Evolutionary conservation across 441 rosid species (phyloP).

Genomic region (Arabidopsis hybrid): DNA sequence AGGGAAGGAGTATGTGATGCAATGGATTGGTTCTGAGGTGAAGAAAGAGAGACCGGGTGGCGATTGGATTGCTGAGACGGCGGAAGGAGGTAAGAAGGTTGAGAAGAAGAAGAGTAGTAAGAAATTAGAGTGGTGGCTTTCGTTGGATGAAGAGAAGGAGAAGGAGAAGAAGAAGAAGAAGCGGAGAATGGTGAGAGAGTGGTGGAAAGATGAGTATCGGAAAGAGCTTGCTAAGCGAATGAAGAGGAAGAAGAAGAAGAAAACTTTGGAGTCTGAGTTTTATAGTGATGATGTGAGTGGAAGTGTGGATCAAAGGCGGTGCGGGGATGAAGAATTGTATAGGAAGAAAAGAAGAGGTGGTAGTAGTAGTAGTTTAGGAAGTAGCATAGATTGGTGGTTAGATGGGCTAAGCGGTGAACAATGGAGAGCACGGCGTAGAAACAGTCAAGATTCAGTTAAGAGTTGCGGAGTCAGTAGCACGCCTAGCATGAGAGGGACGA

Average conservation of each 20-base stretch:
- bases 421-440: slow-evolving; percentile 52
- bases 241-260: slow-evolving; percentile 64
- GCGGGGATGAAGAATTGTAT: slow-evolving; percentile 54
- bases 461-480: slow-evolving; percentile 85
- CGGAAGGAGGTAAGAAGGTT: slow-evolving; percentile 37
- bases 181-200: slow-evolving; percentile 75
- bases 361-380: slow-evolving; percentile 56
- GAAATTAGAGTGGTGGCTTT: slow-evolving; percentile 87
- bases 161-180: slow-evolving; percentile 53
- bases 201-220: slow-evolving; percentile 95
- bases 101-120: slow-evolving; percentile 66
- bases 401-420: slow-evolving; percentile 81
- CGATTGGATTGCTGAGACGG: slow-evolving; percentile 65
- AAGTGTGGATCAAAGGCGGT: slow-evolving; percentile 43
- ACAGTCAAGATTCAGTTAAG: slow-evolving; percentile 72
- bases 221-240: slow-evolving; percentile 78
- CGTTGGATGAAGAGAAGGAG: slow-evolving; percentile 74
- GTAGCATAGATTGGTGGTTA: slow-evolving; percentile 86
- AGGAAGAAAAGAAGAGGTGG: slow-evolving; percentile 56
- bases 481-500: slow-evolving; percentile 97
- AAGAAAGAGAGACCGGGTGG: slow-evolving; percentile 74
- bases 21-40: slow-evolving; percentile 92
- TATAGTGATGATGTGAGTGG: slow-evolving; percentile 39
- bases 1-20: slow-evolving; percentile 87
- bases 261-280: slow-evolving; percentile 46